phyloP scores from a whole-genome alignment of 2,329 filamentous ascomycete species.

The Fusarium hainanense region DNA sequence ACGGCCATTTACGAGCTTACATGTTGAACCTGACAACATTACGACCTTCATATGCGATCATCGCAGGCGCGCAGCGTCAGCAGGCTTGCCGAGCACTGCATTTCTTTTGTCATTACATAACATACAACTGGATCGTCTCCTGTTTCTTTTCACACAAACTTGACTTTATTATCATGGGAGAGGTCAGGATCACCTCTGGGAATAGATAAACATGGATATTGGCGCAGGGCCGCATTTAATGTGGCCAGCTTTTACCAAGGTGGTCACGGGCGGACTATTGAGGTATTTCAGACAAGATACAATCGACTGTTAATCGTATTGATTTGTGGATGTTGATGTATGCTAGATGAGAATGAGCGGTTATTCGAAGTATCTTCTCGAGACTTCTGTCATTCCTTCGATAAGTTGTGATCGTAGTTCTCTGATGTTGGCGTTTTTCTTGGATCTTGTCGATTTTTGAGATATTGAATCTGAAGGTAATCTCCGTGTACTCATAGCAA shows the following conservation, averaged over 20 bases:
- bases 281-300: constrained; percentile 34
- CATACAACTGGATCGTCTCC: constrained; percentile 40
- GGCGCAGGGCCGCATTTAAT: constrained; percentile 32
- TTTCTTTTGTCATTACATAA: constrained; percentile 44
- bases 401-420: neutral
- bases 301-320: constrained; percentile 38
- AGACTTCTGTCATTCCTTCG: neutral
- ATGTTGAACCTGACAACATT: constrained; percentile 41
- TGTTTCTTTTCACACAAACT: constrained; percentile 32
- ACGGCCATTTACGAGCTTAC: constrained; percentile 33
- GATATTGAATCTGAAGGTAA: neutral
- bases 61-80: constrained; percentile 26
- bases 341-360: constrained; percentile 27
- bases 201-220: constrained; percentile 39
- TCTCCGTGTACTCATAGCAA: neutral
- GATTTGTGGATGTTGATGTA: constrained; percentile 30
- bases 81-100: neutral
- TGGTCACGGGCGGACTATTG: constrained; percentile 35
- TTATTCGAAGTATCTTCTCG: neutral
- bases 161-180: constrained; percentile 39
- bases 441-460: neutral
- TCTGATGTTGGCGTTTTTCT: neutral
- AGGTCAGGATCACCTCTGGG: constrained; percentile 39
- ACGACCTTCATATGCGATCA: constrained; percentile 28
- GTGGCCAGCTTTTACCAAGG: constrained; percentile 29